phyloP scores from a whole-genome alignment of 2,329 filamentous ascomycete species.

The Fusarium sp. region DNA sequence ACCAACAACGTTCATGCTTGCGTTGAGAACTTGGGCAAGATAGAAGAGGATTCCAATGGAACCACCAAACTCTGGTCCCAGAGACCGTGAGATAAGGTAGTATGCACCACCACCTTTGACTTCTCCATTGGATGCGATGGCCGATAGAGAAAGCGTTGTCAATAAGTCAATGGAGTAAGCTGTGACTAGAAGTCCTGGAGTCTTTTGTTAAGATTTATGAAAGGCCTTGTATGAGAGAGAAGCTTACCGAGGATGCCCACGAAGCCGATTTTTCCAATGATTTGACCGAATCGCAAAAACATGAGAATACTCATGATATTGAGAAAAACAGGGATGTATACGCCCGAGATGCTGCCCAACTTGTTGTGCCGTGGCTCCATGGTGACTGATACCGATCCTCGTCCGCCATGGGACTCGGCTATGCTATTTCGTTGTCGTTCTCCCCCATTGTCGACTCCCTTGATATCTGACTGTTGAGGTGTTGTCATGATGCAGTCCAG shows the following conservation, averaged over 20 bases:
- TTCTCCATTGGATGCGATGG: slow-evolving; percentile 89
- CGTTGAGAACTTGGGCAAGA: slow-evolving; percentile 88
- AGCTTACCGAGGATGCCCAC: slow-evolving; percentile 79
- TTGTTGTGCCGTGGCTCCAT: slow-evolving; percentile 63
- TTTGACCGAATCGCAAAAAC: slow-evolving; percentile 89
- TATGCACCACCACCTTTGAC: slow-evolving; percentile 90
- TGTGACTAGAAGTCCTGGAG: slow-evolving; percentile 72
- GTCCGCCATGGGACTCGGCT: slow-evolving; percentile 18
- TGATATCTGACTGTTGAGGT: slow-evolving; percentile 30
- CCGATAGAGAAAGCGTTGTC: slow-evolving; percentile 86
- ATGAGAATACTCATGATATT: slow-evolving; percentile 92
- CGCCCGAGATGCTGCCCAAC: slow-evolving; percentile 79
- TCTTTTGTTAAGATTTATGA: background rate
- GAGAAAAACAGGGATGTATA: slow-evolving; percentile 88
- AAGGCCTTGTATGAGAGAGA: background rate
- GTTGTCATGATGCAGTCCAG: slow-evolving; percentile 34
- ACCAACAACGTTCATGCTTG: slow-evolving; percentile 87
- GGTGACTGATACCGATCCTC: slow-evolving; percentile 40
- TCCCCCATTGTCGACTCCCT: slow-evolving; percentile 20
- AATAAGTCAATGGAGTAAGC: slow-evolving; percentile 87
- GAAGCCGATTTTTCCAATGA: slow-evolving; percentile 82
- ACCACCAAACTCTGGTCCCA: slow-evolving; percentile 89
- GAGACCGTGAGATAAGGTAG: slow-evolving; percentile 85
- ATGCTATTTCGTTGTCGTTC: slow-evolving; percentile 6
- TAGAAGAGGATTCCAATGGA: slow-evolving; percentile 91